A percentile compares a stretch with the other conserved stretches of the same genome.
phyloP scores from a whole-genome alignment of 2,329 filamentous ascomycete genomes.

The Clonostachys rosea region DNA sequence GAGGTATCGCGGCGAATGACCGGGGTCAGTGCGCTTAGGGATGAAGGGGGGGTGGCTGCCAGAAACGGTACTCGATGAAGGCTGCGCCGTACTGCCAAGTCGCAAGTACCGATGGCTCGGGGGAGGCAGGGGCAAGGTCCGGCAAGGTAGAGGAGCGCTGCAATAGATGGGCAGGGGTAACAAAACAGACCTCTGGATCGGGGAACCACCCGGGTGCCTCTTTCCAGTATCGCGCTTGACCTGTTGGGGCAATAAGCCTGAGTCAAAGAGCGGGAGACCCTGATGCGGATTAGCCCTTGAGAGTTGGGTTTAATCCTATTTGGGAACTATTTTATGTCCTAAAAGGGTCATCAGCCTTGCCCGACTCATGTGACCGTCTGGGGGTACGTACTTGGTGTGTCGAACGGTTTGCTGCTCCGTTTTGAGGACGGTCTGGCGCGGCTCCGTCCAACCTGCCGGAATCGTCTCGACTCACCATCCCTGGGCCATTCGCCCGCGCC shows the following conservation, averaged over 20 bases:
- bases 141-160: neutral
- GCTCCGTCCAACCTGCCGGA: too few relatives aligned
- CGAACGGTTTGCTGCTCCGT: too few relatives aligned
- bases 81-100: neutral
- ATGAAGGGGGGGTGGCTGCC: neutral
- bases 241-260: neutral
- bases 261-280: neutral
- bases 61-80: neutral
- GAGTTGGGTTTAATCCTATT: too few relatives aligned
- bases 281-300: too few relatives aligned
- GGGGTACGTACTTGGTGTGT: too few relatives aligned
- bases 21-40: conserved; percentile 4
- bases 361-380: too few relatives aligned
- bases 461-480: too few relatives aligned
- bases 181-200: neutral
- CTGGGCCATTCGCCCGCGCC: too few relatives aligned
- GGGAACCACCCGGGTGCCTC: conserved; percentile 1
- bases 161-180: too few relatives aligned
- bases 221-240: conserved; percentile 1
- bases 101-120: neutral
- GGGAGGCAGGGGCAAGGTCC: conserved; percentile 2
- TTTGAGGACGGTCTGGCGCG: too few relatives aligned
- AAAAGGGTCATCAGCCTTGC: too few relatives aligned
- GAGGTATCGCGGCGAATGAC: conserved; percentile 4
- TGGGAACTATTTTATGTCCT: too few relatives aligned